Base-by-base conservation (phyloP, 257 asterid genomes). In the Rubia yunnanensis region DNA sequence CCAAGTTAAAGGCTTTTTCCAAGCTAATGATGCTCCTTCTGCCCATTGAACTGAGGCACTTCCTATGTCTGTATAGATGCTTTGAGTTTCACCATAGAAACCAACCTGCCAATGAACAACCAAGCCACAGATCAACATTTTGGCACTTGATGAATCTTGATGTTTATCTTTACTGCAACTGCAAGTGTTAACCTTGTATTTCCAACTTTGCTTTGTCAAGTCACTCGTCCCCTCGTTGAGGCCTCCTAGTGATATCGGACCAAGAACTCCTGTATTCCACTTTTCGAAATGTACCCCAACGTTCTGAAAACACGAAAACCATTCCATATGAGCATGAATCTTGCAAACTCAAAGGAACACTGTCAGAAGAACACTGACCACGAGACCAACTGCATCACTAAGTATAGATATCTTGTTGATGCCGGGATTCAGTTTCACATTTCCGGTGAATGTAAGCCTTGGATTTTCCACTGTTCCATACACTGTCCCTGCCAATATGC, bases 1-100 rank as follows among this genome's bases (percentile, higher is more conserved):
- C 99, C 98, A 94, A 18, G 99, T 88, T 48, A 94, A 79, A 26
- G 99, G 96, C 55, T 88, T 95, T 70, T 83, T 86, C 70, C 77
- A 81, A 73, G 89, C 88, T 70, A 85, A 31, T 28, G 74, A 70
- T 5, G 95, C 80, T 60, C 95, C 96, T 38, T 68, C 66, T 28
- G 46, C 67, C 97, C 96, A 88, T 58, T 86, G 92, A 4, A 83
- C 94, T 2, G 92, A 82, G 35, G 95, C 80, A 74, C 95, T 90
- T 70, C 95, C 97, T 7, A 65, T 79, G 60, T 70, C 65, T 4
- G 85, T 71, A 52, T 79, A 77, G 38, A 90, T 83, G 50, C 77
- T 72, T 31, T 77, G 75, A 1, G 82, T 69, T 77, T 94, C 96
- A 10, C 99, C 99, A 77, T 77, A 80, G 41, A 94, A 58, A 70